Evolutionary conservation across 345 rosid genomes (phyloP), one percentile per base, ranked within the genome.

Genomic region (Aegle marmelos): DNA sequence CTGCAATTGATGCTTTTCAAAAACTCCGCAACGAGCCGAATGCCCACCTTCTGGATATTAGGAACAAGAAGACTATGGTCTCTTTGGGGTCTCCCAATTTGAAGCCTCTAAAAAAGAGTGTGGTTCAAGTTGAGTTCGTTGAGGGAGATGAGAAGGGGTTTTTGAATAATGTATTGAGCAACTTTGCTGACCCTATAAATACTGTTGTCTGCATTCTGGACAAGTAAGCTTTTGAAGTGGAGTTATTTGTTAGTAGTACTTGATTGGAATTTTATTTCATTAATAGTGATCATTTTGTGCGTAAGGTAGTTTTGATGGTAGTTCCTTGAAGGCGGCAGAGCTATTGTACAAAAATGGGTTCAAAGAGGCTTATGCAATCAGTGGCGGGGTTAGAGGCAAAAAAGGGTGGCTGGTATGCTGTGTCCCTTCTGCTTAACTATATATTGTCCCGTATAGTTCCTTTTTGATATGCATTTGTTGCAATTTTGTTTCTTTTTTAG

Each of bases 241-340:
- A 6, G 24, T 64, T 31, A 19, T 16, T 19, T 58, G 27, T 5
- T 71, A 4, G 30, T 25, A 25, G 37, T 56, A 3, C 68, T 64
- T 37, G 41, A 53, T 28, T 69, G 58, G n/a, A 45, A 63, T 25
- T 16, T 27, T 50, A 30, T 70, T 50, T 8, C 61, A 28, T 50
- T 70, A 70, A 53, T 70, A 9, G 2, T 78, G 45, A 7, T 78
- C 57, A 34, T 82, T 75, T 79, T 85, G 75, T 81, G 92, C 78
- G 88, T 72, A 93, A 93, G 98, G 98, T 86, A 95, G 98, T 91
- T 89, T 88, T 86, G 98, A 93, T 87, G 98, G 92, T 79, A 86
- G 87, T 88, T 93, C 98, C 57, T 14, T 84, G 82, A 88, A 78
- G 83, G 98, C 80, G 45, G 94, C 98, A 30, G 93, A 92, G 85